Evolutionary conservation across 495 filamentous ascomycete genomes (phyloP).

Genomic region (Bacidia gigantensis): DNA sequence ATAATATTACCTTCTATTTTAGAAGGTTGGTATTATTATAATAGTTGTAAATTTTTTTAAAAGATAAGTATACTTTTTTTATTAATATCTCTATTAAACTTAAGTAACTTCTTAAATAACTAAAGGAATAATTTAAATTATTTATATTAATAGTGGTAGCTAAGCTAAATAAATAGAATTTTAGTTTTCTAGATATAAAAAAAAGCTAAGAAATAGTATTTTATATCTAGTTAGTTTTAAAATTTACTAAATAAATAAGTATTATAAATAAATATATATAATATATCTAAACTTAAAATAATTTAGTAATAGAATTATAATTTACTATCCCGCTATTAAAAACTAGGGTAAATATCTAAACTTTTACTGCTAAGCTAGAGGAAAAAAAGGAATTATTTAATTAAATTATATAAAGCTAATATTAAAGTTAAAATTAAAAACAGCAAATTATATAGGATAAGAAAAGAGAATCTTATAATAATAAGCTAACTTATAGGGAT

Average conservation of each 20-base stretch:
- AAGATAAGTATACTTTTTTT: not conserved
- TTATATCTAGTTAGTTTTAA: not conserved
- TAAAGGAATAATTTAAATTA: conserved; percentile 4
- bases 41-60: conserved; percentile 2
- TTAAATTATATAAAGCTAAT: not conserved
- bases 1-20: not conserved
- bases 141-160: not conserved
- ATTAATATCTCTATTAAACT: not conserved
- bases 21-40: not conserved
- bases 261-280: not conserved
- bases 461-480: not conserved
- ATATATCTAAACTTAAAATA: not conserved
- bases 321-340: not conserved
- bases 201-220: not conserved
- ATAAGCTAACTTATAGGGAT: not conserved
- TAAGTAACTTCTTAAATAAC: not conserved
- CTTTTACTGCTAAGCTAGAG: not conserved
- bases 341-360: not conserved
- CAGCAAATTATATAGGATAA: not conserved
- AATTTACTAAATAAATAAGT: not conserved
- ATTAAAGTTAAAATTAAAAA: not conserved
- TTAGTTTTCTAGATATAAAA: not conserved
- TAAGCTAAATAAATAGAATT: not conserved
- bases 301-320: not conserved
- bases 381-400: not conserved